Evolutionary conservation across 2,329 filamentous ascomycete species (phyloP).

Genomic region (Ceratocystiopsis brevicomis): DNA sequence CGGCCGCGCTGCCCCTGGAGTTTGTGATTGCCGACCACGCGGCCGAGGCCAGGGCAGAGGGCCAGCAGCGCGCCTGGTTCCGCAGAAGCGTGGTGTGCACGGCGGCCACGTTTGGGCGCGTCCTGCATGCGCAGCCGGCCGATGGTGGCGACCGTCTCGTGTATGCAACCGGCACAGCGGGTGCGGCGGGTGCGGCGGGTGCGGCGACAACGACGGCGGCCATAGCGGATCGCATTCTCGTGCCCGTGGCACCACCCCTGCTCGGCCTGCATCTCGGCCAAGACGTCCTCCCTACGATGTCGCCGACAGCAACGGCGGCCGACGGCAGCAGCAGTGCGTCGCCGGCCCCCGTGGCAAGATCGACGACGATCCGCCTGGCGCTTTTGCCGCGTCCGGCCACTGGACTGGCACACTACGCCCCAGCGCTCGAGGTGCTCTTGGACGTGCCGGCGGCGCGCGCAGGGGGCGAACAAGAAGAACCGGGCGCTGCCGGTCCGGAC

Average conservation of each 20-base stretch:
- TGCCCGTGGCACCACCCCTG: constrained; percentile 28
- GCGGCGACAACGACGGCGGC: background rate
- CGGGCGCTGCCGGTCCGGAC: background rate
- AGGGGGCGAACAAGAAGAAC: no score
- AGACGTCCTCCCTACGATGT: background rate
- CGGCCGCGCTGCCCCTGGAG: constrained; percentile 1
- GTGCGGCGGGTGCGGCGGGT: no score
- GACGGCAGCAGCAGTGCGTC: no score
- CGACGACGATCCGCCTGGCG: constrained; percentile 24
- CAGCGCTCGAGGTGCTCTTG: constrained; percentile 20
- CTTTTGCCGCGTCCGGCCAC: constrained; percentile 22
- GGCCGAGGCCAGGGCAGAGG: background rate
- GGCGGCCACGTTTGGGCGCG: constrained; percentile 29
- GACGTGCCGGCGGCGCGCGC: background rate
- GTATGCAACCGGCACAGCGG: background rate
- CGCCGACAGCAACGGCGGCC: background rate
- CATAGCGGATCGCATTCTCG: constrained; percentile 20
- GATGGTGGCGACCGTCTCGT: background rate
- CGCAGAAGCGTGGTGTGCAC: background rate
- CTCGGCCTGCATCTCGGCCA: constrained; percentile 21
- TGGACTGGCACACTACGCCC: constrained; percentile 4
- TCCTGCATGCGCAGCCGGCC: constrained; percentile 20
- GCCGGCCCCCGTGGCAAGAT: background rate
- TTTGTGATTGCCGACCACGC: background rate
- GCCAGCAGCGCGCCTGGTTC: no score